phyloP scores from a whole-genome alignment of 306 rosid species.

The Cucurbita pepo region DNA sequence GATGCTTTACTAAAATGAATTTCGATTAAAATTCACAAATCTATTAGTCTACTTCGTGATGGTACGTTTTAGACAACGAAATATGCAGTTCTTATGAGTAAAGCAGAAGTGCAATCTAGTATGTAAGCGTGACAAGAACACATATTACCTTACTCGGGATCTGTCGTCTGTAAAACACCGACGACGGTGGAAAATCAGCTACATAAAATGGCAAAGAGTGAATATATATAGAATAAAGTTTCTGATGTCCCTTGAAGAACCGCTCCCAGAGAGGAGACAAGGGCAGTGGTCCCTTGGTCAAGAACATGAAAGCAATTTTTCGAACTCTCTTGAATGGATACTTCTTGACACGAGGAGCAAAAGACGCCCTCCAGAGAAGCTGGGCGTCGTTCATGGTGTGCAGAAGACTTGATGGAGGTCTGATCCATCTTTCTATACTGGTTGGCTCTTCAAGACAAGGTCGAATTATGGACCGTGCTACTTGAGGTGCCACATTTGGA shows the following conservation, averaged over 20 bases:
- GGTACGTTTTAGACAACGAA: neutral
- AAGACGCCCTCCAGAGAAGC: slow-evolving; percentile 49
- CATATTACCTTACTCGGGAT: slow-evolving; percentile 53
- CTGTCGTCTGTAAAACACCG: slow-evolving; percentile 33
- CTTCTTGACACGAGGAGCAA: slow-evolving; percentile 23
- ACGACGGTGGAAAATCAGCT: slow-evolving; percentile 26
- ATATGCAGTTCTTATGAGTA: neutral
- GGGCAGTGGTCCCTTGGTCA: slow-evolving; percentile 62
- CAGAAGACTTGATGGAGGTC: slow-evolving; percentile 32
- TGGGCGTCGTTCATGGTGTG: slow-evolving; percentile 43
- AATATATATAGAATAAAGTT: slow-evolving; percentile 32
- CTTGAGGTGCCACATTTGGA: slow-evolving; percentile 13
- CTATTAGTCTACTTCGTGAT: neutral
- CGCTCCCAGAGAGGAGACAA: slow-evolving; percentile 54
- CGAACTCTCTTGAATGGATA: slow-evolving; percentile 44
- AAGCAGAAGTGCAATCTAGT: neutral
- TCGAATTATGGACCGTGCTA: slow-evolving; percentile 16
- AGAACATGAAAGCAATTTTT: slow-evolving; percentile 66
- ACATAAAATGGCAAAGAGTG: slow-evolving; percentile 42
- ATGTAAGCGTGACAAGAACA: neutral
- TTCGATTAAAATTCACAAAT: neutral
- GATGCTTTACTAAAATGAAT: neutral
- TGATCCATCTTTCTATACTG: slow-evolving; percentile 28
- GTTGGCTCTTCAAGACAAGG: slow-evolving; percentile 30
- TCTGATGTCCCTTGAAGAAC: slow-evolving; percentile 34